phyloP scores from a whole-genome alignment of 83 land plant species.

The Isoetes engelmannii region DNA sequence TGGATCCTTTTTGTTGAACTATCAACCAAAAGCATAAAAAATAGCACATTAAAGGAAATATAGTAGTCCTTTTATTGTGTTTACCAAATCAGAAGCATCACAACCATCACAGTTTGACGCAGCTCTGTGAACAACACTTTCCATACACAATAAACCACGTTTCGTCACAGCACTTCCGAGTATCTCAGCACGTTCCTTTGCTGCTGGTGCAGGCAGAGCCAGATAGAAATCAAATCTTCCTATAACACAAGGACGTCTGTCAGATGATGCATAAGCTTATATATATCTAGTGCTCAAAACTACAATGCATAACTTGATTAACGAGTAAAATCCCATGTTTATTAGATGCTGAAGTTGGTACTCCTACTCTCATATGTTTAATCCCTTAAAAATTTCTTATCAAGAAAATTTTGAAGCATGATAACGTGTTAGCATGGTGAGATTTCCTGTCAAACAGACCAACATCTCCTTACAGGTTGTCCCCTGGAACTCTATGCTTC shows the following conservation, averaged over 20 bases:
- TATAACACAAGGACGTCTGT: slow-evolving; percentile 14
- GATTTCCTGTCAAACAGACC: no score
- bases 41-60: background rate
- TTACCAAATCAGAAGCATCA: slow-evolving; percentile 90
- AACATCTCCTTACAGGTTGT: no score
- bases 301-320: no score
- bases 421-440: no score
- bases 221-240: slow-evolving; percentile 94
- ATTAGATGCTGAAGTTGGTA: no score
- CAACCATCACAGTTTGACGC: slow-evolving; percentile 93
- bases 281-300: no score
- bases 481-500: no score
- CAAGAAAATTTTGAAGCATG: no score
- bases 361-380: no score
- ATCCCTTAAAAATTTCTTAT: no score
- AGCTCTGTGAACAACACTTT: slow-evolving; percentile 44
- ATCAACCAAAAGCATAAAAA: background rate
- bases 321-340: no score
- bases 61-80: background rate
- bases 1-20: background rate
- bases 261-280: no score
- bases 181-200: slow-evolving; percentile 60
- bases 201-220: slow-evolving; percentile 72
- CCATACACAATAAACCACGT: slow-evolving; percentile 49
- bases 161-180: slow-evolving; percentile 59